These are phyloP conservation scores for Malassezia restricta DNA, from an alignment of 1,284 basidiomycete species.

Conservation along the genomic window DNA sequence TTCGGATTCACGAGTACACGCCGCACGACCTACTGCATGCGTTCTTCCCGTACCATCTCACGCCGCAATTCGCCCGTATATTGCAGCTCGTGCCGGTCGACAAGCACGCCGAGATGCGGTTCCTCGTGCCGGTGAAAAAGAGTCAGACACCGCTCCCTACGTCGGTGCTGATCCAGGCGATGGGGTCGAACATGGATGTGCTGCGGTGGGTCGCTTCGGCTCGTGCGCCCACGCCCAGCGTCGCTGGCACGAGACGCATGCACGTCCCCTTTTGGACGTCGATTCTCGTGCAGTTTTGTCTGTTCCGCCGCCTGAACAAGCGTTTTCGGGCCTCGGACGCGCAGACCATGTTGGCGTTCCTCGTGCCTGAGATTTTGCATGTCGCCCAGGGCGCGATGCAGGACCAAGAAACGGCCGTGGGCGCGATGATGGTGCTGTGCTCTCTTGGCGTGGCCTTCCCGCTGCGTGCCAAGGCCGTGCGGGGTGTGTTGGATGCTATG, in stretches of 20 bases:
- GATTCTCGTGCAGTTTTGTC: conserved; percentile 60
- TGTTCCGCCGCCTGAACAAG: conserved; percentile 20
- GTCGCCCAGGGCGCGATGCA: conserved; percentile 16
- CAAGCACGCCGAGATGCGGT: conserved; percentile 24
- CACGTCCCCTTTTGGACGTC: conserved; percentile 75
- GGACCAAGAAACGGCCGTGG: conserved; percentile 27
- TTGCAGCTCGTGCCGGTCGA: conserved; percentile 60
- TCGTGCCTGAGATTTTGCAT: conserved; percentile 44
- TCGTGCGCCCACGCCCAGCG: conserved; percentile 51
- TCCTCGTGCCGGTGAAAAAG: conserved; percentile 33
- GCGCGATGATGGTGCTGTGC: conserved; percentile 35
- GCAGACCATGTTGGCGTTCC: conserved; percentile 34
- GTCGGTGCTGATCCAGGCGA: conserved; percentile 27
- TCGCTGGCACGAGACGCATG: conserved; percentile 54
- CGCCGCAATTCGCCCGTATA: conserved; percentile 87
- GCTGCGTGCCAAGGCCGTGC: conserved; percentile 29
- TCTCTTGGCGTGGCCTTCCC: conserved; percentile 29
- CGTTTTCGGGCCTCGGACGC: conserved; percentile 48
- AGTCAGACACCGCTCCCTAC: conserved; percentile 30
- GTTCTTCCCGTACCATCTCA: conserved; percentile 89
- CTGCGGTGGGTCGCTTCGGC: conserved; percentile 55
- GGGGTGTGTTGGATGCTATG: conserved; percentile 22
- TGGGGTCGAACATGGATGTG: conserved; percentile 54
- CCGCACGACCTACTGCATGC: conserved; percentile 63
- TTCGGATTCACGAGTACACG: conserved; percentile 91